Percentiles rank a stretch among this genome's conserved stretches.
These are phyloP conservation scores for Evernia prunastri DNA, from an alignment of 495 filamentous ascomycete species.

Conservation along the genomic window DNA sequence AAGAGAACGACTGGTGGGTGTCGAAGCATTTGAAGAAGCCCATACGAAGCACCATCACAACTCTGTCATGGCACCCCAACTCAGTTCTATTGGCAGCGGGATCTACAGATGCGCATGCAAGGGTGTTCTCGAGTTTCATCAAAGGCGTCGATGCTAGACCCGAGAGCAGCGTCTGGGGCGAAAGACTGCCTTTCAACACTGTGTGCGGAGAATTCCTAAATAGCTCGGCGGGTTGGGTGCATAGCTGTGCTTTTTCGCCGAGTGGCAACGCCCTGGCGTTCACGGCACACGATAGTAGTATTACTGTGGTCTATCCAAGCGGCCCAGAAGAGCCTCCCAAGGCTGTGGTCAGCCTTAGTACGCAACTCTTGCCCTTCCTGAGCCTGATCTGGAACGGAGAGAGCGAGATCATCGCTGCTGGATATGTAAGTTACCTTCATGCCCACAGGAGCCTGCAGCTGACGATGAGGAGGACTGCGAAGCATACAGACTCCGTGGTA, in stretches of 20 bases:
- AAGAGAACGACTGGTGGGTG: slow-evolving; percentile 99
- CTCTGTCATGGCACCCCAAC: slow-evolving; percentile 93
- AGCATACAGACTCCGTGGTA: slow-evolving; percentile 83
- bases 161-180: slow-evolving; percentile 86
- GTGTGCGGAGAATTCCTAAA: slow-evolving; percentile 96
- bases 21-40: slow-evolving; percentile 99
- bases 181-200: slow-evolving; percentile 92
- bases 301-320: slow-evolving; percentile 92
- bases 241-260: slow-evolving; percentile 83
- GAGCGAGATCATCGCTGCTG: slow-evolving; percentile 89
- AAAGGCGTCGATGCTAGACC: slow-evolving; percentile 87
- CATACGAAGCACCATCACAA: slow-evolving; percentile 91
- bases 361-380: slow-evolving; percentile 84
- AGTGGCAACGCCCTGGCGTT: slow-evolving; percentile 88
- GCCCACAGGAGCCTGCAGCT: background rate
- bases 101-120: slow-evolving; percentile 93
- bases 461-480: slow-evolving; percentile 64
- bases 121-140: slow-evolving; percentile 92
- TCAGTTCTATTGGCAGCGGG: slow-evolving; percentile 89
- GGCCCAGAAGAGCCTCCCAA: slow-evolving; percentile 85
- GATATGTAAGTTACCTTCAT: slow-evolving; percentile 52
- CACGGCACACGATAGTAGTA: slow-evolving; percentile 85
- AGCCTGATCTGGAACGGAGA: slow-evolving; percentile 89
- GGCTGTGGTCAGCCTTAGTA: slow-evolving; percentile 81
- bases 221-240: slow-evolving; percentile 93